Evolutionary conservation across 345 rosid species (phyloP), one percentile per base, ranked within the genome.

Genomic region (Sapria himalayana): DNA sequence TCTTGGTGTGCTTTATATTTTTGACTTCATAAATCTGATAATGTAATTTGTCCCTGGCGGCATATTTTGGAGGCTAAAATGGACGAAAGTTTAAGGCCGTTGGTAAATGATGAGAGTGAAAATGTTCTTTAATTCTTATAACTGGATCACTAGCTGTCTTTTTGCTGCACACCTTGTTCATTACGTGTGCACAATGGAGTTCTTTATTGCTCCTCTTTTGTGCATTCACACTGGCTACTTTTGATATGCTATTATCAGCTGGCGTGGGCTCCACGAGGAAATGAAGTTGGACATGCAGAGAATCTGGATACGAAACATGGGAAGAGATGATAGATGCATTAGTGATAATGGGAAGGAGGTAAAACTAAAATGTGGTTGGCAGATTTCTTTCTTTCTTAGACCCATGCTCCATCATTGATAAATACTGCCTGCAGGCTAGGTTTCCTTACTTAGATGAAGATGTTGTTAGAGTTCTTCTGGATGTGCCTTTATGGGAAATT

Each of bases 231-330:
- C n/a, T n/a, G n/a, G n/a, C n/a, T n/a, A n/a, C n/a, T n/a, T 37
- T 45, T 46, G 19, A 15, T 8, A 19, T 49, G 23, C 31, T 41
- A 34, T 57, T 25, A 15, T 20, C 55, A 86, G 98, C 50, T 86
- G 94, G 98, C 51, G 45, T 41, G 79, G 69, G 4, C 70, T 86
- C 41, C 59, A 81, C 31, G 78, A 78, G 61, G 98, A 86, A 54
- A 86, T 86, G 98, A 86, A 81, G 62, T 48, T 86, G 69, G 98
- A 86, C 61, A 70, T 81, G 93, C 94, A 81, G 62, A 73, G 98
- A 45, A 86, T 86, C 27, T 86, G 98, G 98, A 86, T 76, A 59
- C 66, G 94, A 54, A 81, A 86, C 52, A 70, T 86, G 57, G 98
- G 98, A 33, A 67, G 98, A 51, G 98, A 86, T 67, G 98, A 86